Base-by-base conservation (phyloP, 2,329 filamentous ascomycete genomes). In the Paraphaeosphaeria minitans region DNA sequence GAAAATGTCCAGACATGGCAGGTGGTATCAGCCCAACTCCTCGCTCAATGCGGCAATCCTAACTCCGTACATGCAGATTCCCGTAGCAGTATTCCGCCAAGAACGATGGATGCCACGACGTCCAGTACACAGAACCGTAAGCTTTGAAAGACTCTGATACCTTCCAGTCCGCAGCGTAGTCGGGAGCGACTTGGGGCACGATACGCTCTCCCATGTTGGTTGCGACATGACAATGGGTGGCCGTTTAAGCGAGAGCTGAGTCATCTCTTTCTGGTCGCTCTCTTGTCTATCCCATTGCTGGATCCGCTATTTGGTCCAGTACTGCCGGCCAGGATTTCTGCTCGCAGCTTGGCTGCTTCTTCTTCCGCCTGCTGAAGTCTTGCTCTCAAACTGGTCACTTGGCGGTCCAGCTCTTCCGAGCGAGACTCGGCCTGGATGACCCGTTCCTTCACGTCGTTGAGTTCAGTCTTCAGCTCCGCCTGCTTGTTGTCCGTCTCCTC, bases 11-110 rank as follows among this genome's bases (percentile, higher is more conserved):
- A 51, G 48, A 16, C 16, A 24, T 14, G 33, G 48, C 29, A 51
- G 48, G 48, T 51, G 45, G 45, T 31, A 48, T 48, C 24, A n/a
- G 24, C 21, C 45, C 10, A 24, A 51, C 47, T 31, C 47, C 47
- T 51, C 39, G 48, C 48, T 51, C 33, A 14, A 51, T 51, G 48
- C 48, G 21, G 4, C n/a, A 33, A 33, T 21, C 12, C 33, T 12
- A 21, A 51, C 41, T 21, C 41, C 41, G 41, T 12, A n/a, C 41
- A 43, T 43, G 41, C 41, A 43, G 7, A 8, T n/a, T 39, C 37
- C 37, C n/a, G 16, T 16, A 39, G 35, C 27, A 29, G 27, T 29
- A 8, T 29, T 29, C 27, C 8, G 27, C 4, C 6, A 31, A 8
- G 10, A 31, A 31, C 8, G 29, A 31, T 31, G 29, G 9, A 31